Evolutionary conservation across 305 asterid genomes (phyloP), one percentile per base, ranked within the genome.

Genomic region (Striga hermonthica): DNA sequence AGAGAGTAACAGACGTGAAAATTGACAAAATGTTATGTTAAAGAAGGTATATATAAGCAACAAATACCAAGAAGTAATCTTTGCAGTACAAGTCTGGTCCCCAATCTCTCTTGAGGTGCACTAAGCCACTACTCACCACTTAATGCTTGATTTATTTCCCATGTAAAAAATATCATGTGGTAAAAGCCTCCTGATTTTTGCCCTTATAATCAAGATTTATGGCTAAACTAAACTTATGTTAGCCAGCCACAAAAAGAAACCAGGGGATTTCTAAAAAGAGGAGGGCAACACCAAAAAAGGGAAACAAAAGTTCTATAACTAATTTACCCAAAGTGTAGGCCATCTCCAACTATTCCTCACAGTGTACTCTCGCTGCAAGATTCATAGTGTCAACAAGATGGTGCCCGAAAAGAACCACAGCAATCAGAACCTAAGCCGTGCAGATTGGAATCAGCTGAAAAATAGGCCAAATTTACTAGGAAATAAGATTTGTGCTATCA

Each of bases 241-340:
- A n/a, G n/a, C n/a, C n/a, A n/a, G 31, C 31, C 2, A 22, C 31
- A 22, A 22, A 0, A 3, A 44, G n/a, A 44, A 44, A 8, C 49
- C 49, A 44, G 10, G 9, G 3, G 49, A 44, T 9, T 44, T 44
- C 49, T 8, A 9, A 11, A 44, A 44, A 44, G 4, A 44, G 31
- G 3, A 44, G 10, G 11, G 10, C 8, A 44, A 5, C 8, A 44
- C 49, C 49, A 54, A 2, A 48, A 39, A 39, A 39, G 43, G 9
- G 44, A 6, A 28, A 22, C 44, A 37, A 37, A 39, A 39, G 3
- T 36, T 8, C 47, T 14, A 34, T 10, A 70, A 66, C 72, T 1
- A 66, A 70, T 39, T 69, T 49, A 31, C 58, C 69, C 74, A 45
- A 63, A 79, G 54, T 75, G 44, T 64, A 67, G 77, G 77, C 78